A percentile compares a stretch with the other conserved stretches of the same genome.
These are phyloP conservation scores for Scheffersomyces insectosa DNA, from an alignment of 1,139 yeast genomes.

Conservation along the genomic window DNA sequence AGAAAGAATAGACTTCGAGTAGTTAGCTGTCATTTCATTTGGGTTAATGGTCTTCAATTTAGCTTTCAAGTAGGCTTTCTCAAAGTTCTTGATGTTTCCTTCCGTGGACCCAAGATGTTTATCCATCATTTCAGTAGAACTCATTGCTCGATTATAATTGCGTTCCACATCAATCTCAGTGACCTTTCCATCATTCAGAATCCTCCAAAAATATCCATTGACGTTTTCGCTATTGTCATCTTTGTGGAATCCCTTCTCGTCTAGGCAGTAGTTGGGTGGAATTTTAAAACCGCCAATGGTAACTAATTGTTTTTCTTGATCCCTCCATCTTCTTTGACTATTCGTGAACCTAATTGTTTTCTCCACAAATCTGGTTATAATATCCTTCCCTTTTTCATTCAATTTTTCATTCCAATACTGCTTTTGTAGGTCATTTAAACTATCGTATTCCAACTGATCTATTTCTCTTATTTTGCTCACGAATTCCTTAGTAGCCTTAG, in stretches of 20 bases:
- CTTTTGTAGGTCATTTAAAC: slow-evolving; percentile 3
- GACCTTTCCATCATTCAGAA: too few relatives aligned
- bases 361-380: slow-evolving; percentile 19
- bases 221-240: too few relatives aligned
- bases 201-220: too few relatives aligned
- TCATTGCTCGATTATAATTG: too few relatives aligned
- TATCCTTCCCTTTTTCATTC: slow-evolving; percentile 11
- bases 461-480: too few relatives aligned
- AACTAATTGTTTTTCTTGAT: slow-evolving; percentile 15
- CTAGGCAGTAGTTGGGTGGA: background rate
- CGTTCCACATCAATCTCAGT: too few relatives aligned
- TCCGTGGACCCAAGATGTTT: slow-evolving; percentile 10
- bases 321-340: slow-evolving; percentile 15
- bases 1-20: background rate
- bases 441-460: too few relatives aligned
- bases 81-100: slow-evolving; percentile 16
- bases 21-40: too few relatives aligned
- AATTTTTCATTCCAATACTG: slow-evolving; percentile 11
- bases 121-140: slow-evolving; percentile 8
- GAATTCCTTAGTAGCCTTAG: too few relatives aligned
- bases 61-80: slow-evolving; percentile 15
- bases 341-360: slow-evolving; percentile 19
- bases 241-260: too few relatives aligned
- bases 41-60: background rate
- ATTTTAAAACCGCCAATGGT: slow-evolving; percentile 6